These are phyloP conservation scores for Phanerochaete carnosa DNA, from an alignment of 768 basidiomycete genomes.

Conservation along the genomic window DNA sequence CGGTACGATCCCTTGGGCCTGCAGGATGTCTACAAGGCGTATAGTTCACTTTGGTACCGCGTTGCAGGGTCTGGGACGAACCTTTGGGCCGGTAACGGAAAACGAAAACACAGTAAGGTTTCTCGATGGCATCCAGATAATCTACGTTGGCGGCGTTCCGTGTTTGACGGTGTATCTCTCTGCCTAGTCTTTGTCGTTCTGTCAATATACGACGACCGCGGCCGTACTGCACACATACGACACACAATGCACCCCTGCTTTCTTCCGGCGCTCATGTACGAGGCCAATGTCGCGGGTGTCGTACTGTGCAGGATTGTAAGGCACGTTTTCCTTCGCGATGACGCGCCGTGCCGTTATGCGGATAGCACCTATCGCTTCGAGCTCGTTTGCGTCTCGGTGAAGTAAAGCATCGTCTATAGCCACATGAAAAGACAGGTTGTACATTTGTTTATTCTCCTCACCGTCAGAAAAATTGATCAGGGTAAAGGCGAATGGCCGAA, in stretches of 20 bases:
- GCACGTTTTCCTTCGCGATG: neutral
- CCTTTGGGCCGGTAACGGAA: slow-evolving; percentile 13
- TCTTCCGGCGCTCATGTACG: slow-evolving; percentile 15
- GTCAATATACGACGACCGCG: neutral
- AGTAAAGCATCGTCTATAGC: neutral
- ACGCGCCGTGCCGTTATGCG: neutral
- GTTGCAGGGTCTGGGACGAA: neutral
- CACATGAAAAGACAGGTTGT: neutral
- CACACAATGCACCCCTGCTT: slow-evolving; percentile 14
- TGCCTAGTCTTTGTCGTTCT: neutral
- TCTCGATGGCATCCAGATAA: neutral
- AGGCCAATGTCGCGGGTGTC: slow-evolving; percentile 3
- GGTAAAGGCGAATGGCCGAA: neutral
- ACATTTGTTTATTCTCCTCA: neutral
- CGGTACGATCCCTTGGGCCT: slow-evolving; percentile 14
- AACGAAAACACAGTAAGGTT: neutral
- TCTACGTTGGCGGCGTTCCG: neutral
- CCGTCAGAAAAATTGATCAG: neutral
- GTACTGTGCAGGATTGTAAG: neutral
- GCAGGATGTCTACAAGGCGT: slow-evolving; percentile 5
- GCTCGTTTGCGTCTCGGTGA: neutral
- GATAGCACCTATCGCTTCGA: neutral
- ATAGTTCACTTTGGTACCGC: neutral
- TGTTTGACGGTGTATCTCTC: neutral
- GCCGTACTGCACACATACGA: slow-evolving; percentile 1